phyloP scores from a whole-genome alignment of 2,329 filamentous ascomycete genomes.

The Pseudopyrenochaeta lycopersici region DNA sequence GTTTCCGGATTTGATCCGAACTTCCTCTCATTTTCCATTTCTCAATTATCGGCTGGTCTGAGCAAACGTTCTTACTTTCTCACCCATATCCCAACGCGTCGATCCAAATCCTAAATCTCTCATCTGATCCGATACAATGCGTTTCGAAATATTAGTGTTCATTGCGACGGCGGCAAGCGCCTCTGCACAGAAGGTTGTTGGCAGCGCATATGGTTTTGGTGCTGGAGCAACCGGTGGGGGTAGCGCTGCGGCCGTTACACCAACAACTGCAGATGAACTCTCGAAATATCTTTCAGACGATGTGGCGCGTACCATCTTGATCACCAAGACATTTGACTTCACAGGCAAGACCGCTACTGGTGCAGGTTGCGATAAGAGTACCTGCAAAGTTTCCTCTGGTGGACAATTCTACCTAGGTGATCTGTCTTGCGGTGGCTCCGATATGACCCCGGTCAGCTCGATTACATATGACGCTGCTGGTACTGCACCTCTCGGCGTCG shows the following conservation, averaged over 20 bases:
- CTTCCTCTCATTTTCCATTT: conserved; percentile 18
- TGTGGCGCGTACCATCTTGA: conserved; percentile 27
- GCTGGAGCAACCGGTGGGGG: conserved; percentile 34
- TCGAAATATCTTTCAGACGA: conserved; percentile 30
- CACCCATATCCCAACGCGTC: neutral
- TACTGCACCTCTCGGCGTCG: conserved; percentile 41
- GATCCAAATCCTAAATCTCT: neutral
- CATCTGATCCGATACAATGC: conserved; percentile 13
- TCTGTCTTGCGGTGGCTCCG: conserved; percentile 24
- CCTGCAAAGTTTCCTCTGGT: conserved; percentile 21
- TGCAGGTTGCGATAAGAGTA: conserved; percentile 30
- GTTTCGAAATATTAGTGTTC: conserved; percentile 25
- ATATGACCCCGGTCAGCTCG: conserved; percentile 29
- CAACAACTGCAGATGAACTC: conserved; percentile 31
- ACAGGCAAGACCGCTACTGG: conserved; percentile 28
- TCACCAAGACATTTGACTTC: conserved; percentile 36
- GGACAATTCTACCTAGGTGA: conserved; percentile 34
- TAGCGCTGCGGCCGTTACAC: conserved; percentile 28
- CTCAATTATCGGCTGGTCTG: conserved; percentile 34
- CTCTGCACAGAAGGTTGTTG: conserved; percentile 32
- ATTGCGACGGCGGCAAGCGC: conserved; percentile 23
- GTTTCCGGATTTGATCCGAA: conserved; percentile 8
- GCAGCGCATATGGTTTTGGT: conserved; percentile 35
- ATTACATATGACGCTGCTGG: conserved; percentile 48
- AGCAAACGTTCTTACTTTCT: conserved; percentile 26